Evolutionary conservation across 495 filamentous ascomycete species (phyloP), one percentile per base, ranked within the genome.

Genomic region (Staphylotrichum longicolle): DNA sequence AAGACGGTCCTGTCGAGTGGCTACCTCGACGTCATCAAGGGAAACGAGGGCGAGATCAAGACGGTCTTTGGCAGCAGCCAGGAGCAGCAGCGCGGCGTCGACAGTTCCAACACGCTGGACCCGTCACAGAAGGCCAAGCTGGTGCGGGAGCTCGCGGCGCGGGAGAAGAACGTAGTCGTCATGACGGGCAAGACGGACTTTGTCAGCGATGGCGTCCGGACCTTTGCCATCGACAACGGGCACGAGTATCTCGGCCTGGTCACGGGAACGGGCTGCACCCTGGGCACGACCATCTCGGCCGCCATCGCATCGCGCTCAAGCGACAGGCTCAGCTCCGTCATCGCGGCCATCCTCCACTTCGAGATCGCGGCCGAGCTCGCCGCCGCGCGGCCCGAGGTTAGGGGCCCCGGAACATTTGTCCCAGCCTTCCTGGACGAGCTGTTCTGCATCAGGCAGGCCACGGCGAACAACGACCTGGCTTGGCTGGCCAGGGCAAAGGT

Each of bases 41-140:
- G 94, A 33, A 98, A 98, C 70, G 93, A 95, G 72, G 85, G 86
- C 53, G 94, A 98, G 73, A 93, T 98, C 59, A 75, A 79, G 35
- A 85, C 88, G n/a, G 84, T 92, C 1, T 82, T 81, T 56, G 91
- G 93, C 70, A 83, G 59, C 7, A 57, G 64, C 37, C 66, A 64
- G 4, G 75, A 77, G n/a, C 83, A 86, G 60, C 92, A 96, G 72
- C 85, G 88, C 11, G 94, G 94, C 34, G 94, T 97, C n/a, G 94
- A 97, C 70, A 89, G 86, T 68, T 84, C 85, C 11, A 75, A 80
- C 10, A 86, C 84, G 57, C 83, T 82, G 14, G 72, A 85, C 7
- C 74, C 73, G 15, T 58, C 76, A 11, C 56, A 74, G 7, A 82
- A 86, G 51, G 85, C 82, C 3, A 59, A 61, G 8, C 69, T 94